Percentiles rank a stretch among this genome's conserved stretches.
These are phyloP conservation scores for Rhynchospora breviuscula DNA, from an alignment of 176 grass and related monocot species.

Conservation along the genomic window DNA sequence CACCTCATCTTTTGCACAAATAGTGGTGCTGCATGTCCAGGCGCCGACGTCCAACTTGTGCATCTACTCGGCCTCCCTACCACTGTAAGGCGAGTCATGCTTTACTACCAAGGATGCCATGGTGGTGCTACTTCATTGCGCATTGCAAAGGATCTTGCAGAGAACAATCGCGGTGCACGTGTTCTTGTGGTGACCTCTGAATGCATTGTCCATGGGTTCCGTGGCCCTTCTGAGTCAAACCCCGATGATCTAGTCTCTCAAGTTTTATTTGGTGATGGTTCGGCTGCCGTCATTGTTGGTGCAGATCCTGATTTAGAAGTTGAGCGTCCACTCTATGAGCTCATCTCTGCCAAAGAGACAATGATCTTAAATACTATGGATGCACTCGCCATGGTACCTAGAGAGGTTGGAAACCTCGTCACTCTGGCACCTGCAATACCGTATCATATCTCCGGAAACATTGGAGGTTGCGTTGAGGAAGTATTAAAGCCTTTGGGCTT, in stretches of 20 bases:
- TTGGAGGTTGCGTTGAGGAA: constrained; percentile 24
- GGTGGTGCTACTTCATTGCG: background rate
- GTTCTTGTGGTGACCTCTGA: constrained; percentile 51
- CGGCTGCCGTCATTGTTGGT: constrained; percentile 21
- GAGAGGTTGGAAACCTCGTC: background rate
- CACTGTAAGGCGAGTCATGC: constrained; percentile 39
- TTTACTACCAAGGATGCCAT: constrained; percentile 15
- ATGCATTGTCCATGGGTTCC: constrained; percentile 32
- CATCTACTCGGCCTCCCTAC: constrained; percentile 39
- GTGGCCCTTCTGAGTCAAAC: constrained; percentile 29
- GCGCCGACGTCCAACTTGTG: constrained; percentile 30
- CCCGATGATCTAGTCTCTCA: constrained; percentile 27
- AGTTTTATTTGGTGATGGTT: background rate
- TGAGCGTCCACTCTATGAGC: constrained; percentile 40
- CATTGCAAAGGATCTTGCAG: constrained; percentile 7
- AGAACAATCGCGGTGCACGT: constrained; percentile 42
- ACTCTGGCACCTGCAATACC: constrained; percentile 3
- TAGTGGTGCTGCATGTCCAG: constrained; percentile 28
- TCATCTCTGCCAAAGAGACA: constrained; percentile 33
- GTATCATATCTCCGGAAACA: constrained; percentile 24
- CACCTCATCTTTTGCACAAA: constrained; percentile 50
- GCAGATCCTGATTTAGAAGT: constrained; percentile 22
- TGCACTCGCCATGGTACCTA: background rate
- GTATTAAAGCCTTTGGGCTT: constrained; percentile 9
- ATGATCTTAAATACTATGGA: constrained; percentile 24